Conservation (phyloP, 768 basidiomycete species). For the Amanita brunnescens region DNA sequence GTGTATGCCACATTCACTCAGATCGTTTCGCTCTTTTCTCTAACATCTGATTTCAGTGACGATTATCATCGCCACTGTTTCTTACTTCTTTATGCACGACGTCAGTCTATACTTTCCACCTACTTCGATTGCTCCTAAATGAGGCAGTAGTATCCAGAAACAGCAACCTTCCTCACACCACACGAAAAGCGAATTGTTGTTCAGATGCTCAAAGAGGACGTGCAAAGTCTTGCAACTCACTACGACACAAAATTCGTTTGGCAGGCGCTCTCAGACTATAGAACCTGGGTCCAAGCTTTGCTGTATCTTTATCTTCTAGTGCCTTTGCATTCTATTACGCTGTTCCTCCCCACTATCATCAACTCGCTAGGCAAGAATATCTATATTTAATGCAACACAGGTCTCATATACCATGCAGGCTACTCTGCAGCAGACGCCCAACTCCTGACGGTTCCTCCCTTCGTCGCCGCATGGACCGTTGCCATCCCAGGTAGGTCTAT, state of each 20-base stretch:
- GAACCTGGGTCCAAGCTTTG: slow-evolving; percentile 29
- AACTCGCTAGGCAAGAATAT: slow-evolving; percentile 25
- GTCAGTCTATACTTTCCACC: slow-evolving; percentile 17
- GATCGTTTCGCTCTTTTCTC: background rate
- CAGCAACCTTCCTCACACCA: slow-evolving; percentile 44
- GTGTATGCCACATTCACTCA: slow-evolving; percentile 8
- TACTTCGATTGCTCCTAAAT: background rate
- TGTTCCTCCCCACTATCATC: slow-evolving; percentile 45
- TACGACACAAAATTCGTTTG: slow-evolving; percentile 36
- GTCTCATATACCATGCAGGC: slow-evolving; percentile 14
- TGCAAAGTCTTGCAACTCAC: slow-evolving; percentile 35
- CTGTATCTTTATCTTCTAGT: slow-evolving; percentile 38
- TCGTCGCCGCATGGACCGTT: slow-evolving; percentile 34
- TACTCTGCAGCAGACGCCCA: slow-evolving; percentile 43
- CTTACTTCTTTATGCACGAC: slow-evolving; percentile 49
- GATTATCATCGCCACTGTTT: slow-evolving; percentile 28
- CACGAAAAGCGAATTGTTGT: slow-evolving; percentile 31
- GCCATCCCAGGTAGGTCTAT: slow-evolving; percentile 25
- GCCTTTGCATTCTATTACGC: slow-evolving; percentile 34
- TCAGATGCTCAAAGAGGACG: slow-evolving; percentile 35
- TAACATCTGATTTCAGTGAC: slow-evolving; percentile 17
- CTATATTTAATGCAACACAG: background rate
- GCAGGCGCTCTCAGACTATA: slow-evolving; percentile 41
- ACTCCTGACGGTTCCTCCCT: slow-evolving; percentile 41
- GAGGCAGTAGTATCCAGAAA: slow-evolving; percentile 40